Evolutionary conservation across 176 grass and related monocot species (phyloP).

Genomic region (Cenchrus americanus): DNA sequence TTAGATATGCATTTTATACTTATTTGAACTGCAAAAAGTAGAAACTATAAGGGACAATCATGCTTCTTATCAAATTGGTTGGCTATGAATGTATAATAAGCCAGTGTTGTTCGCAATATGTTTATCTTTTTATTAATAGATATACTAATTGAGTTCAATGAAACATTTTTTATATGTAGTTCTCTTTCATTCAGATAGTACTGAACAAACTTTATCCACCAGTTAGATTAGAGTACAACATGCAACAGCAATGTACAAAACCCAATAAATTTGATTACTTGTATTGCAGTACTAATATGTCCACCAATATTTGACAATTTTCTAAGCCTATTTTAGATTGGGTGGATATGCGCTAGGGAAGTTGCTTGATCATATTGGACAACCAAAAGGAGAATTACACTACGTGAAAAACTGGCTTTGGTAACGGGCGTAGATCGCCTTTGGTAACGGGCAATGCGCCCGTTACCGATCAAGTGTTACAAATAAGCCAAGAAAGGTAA

Average conservation of each 20-base stretch:
- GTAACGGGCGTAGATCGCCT: no score
- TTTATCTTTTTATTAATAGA: not conserved
- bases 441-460: no score
- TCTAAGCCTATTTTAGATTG: not conserved
- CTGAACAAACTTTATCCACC: not conserved
- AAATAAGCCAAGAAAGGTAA: no score
- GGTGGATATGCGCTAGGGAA: not conserved
- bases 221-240: not conserved
- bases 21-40: not conserved
- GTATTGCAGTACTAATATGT: not conserved
- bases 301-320: not conserved
- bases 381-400: not conserved
- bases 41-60: not conserved
- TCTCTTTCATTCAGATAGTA: not conserved
- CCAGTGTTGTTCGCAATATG: not conserved
- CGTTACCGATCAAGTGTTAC: no score
- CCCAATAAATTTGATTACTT: not conserved
- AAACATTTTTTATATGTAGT: not conserved
- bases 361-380: not conserved
- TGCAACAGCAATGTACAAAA: not conserved
- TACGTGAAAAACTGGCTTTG: no score
- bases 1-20: not conserved
- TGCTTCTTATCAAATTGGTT: not conserved
- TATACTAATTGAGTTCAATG: not conserved
- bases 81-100: not conserved